Evolutionary conservation across 2,329 filamentous ascomycete genomes (phyloP).

Genomic region (Aspergillus carbonarius): DNA sequence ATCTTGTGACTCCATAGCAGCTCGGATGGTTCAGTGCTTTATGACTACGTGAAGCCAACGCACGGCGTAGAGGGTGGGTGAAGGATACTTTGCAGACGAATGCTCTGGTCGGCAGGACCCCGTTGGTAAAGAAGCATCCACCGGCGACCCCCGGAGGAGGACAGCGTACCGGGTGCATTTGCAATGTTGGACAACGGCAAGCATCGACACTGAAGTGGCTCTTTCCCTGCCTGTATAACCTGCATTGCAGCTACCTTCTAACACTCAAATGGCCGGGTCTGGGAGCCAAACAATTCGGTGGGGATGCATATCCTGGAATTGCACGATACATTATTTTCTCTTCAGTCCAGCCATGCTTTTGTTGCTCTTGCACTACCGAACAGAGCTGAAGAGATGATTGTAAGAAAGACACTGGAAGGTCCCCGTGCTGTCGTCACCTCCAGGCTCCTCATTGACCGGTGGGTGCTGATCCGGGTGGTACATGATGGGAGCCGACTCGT

Average conservation of each 20-base stretch:
- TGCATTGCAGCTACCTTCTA: background rate
- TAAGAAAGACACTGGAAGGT: background rate
- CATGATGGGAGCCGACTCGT: background rate
- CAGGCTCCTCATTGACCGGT: background rate
- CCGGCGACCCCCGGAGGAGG: background rate
- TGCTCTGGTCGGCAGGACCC: background rate
- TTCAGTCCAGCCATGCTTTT: no score
- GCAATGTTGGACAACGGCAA: conserved; percentile 21
- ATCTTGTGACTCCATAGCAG: conserved; percentile 8
- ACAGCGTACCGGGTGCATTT: background rate
- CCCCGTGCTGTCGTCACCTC: background rate
- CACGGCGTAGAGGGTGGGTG: no score
- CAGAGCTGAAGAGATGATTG: no score
- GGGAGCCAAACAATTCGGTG: background rate
- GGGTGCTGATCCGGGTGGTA: background rate
- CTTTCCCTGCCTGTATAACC: conserved; percentile 12
- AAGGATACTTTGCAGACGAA: background rate
- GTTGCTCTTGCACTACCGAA: no score
- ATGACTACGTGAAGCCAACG: background rate
- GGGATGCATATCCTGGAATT: no score
- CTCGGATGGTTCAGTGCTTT: background rate
- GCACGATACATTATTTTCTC: no score
- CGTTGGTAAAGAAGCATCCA: background rate
- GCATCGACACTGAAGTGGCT: conserved; percentile 6
- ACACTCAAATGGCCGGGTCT: background rate